Evolutionary conservation across 2,329 filamentous ascomycete species (phyloP), one percentile per base, ranked within the genome.

Genomic region (Penicillium sclerotigenum): DNA sequence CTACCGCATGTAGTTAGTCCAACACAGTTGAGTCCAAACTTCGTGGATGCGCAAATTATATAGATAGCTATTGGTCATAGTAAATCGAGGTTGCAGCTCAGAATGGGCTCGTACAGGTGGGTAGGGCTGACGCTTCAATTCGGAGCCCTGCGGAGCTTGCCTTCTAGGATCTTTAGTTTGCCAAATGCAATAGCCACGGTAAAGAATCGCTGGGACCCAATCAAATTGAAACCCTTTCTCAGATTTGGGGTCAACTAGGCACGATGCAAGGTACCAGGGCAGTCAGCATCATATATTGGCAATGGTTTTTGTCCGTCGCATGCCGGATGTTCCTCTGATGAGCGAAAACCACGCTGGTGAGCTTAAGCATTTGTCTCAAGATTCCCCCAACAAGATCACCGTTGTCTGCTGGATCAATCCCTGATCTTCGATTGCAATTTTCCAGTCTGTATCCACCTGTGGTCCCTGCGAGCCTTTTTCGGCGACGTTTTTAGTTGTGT

Each of bases 201-300:
- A 29, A 16, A 34, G 11, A 9, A 41, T 43, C 2, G 2, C 2
- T n/a, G 0, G 28, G 28, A 28, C 10, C 53, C 53, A 55, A 55
- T 55, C 40, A 55, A 4, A 40, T 11, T 7, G 13, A 2, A 7
- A 16, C 6, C 24, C n/a, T 37, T 16, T 22, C 11, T 29, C 18
- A 11, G 1, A 13, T 14, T 24, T 3, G n/a, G 29, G 11, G 40
- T 20, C 18, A 40, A 13, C 11, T 20, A 52, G 24, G 10, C 2
- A 52, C 34, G 13, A 18, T 26, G 16, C 18, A 14, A 40, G 33
- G 47, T 38, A 38, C 40, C 20, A 24, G 40, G 26, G 41, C 13
- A 31, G 18, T n/a, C 3, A 13, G 41, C 53, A 55, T 55, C 46
- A 54, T 51, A 5, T 5, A 55, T 34, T 38, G 14, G 22, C 47